phyloP scores from a whole-genome alignment of 2,329 filamentous ascomycete genomes.

The Fusarium globosum region DNA sequence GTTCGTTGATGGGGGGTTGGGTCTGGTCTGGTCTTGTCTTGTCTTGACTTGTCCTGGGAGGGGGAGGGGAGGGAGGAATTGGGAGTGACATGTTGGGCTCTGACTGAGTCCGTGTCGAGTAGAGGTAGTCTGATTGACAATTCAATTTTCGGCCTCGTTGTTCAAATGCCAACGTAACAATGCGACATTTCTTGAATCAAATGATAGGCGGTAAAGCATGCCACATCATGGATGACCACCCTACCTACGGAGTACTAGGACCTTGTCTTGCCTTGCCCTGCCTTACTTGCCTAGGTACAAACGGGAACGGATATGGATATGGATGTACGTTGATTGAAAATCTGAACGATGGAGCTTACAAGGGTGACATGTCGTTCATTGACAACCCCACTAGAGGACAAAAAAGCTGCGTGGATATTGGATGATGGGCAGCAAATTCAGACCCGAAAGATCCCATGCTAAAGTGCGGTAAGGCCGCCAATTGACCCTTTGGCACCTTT shows the following conservation, averaged over 20 bases:
- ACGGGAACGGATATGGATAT: not conserved
- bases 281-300: not conserved
- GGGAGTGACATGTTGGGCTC: slow-evolving; percentile 15
- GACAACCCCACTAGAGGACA: slow-evolving; percentile 28
- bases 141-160: not conserved
- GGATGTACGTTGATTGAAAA: not conserved
- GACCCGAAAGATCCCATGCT: slow-evolving; percentile 35
- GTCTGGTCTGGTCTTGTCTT: not conserved
- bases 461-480: slow-evolving; percentile 35
- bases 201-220: slow-evolving; percentile 35
- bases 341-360: slow-evolving; percentile 1
- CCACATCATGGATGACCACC: slow-evolving; percentile 24
- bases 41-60: not conserved
- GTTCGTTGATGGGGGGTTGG: slow-evolving; percentile 26
- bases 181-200: slow-evolving; percentile 29
- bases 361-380: slow-evolving; percentile 34
- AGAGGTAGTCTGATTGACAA: not conserved
- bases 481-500: slow-evolving; percentile 34
- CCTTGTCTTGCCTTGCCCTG: not conserved
- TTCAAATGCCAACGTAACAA: slow-evolving; percentile 10
- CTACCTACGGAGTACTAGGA: not conserved
- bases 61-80: not conserved
- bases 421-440: slow-evolving; percentile 25
- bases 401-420: slow-evolving; percentile 33
- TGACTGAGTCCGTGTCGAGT: slow-evolving; percentile 7